Percentiles rank a stretch among this genome's conserved stretches.
phyloP scores from a whole-genome alignment of 106 monocot species.

The Dendrobium officinale region DNA sequence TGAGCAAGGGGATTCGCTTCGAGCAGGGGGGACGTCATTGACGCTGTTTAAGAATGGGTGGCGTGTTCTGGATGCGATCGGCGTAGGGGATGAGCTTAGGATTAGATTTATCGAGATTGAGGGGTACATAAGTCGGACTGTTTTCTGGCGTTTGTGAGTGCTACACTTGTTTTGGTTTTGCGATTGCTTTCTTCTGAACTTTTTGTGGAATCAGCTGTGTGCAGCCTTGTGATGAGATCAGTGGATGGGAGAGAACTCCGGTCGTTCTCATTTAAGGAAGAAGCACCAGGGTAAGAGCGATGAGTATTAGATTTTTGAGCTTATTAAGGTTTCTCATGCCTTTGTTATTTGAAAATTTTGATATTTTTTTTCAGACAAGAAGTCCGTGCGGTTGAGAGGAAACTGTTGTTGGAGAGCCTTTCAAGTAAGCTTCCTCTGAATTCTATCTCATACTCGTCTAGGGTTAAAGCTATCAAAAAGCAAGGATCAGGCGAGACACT shows the following conservation, averaged over 20 bases:
- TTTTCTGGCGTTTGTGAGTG: background rate
- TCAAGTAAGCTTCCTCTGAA: conserved; percentile 47
- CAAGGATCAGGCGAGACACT: conserved; percentile 34
- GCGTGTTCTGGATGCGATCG: conserved; percentile 74
- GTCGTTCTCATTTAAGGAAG: conserved; percentile 72
- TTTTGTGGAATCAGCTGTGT: conserved; percentile 27
- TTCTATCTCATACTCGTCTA: conserved; percentile 64
- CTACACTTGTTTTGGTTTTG: background rate
- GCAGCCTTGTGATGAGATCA: conserved; percentile 76
- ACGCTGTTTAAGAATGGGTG: conserved; percentile 93
- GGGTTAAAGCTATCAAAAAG: conserved; percentile 29
- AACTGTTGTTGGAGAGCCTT: conserved; percentile 63
- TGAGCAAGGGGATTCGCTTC: conserved; percentile 80
- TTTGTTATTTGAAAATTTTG: conserved; percentile 7
- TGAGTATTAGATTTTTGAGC: background rate
- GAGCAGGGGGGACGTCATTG: conserved; percentile 85
- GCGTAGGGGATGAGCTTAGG: conserved; percentile 78
- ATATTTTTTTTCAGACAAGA: conserved; percentile 47
- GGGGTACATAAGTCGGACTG: conserved; percentile 35
- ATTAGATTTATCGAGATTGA: conserved; percentile 52
- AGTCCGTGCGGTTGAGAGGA: conserved; percentile 81
- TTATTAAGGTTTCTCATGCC: background rate
- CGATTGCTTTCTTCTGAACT: conserved; percentile 14
- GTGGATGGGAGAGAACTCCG: conserved; percentile 60
- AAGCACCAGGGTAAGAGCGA: conserved; percentile 49